These are phyloP conservation scores for Dissophora ornata DNA, from an alignment of 192 early-diverging fungal species.

Conservation along the genomic window DNA sequence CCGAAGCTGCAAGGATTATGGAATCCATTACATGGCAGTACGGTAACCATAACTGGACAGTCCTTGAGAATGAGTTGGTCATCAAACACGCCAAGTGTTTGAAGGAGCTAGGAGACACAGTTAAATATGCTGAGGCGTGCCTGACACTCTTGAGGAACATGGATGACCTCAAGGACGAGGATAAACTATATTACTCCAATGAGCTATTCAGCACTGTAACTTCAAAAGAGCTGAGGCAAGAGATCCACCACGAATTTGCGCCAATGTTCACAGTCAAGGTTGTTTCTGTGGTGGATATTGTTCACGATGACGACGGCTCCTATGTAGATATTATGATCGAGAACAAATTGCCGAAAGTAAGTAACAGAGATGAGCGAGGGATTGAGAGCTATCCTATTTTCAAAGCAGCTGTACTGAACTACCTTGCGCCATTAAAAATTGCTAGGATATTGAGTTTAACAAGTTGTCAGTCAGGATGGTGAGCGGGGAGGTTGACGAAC, in stretches of 20 bases:
- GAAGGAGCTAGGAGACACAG: conserved; percentile 61
- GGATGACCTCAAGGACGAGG: conserved; percentile 56
- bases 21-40: conserved; percentile 69
- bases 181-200: conserved; percentile 57
- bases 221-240: conserved; percentile 38
- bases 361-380: no score
- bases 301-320: conserved; percentile 65
- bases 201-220: conserved; percentile 58
- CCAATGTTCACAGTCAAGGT: conserved; percentile 68
- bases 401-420: no score
- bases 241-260: conserved; percentile 59
- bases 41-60: conserved; percentile 70
- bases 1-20: conserved; percentile 71
- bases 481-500: conserved; percentile 63
- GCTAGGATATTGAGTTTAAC: conserved; percentile 59
- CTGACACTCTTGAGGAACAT: conserved; percentile 64
- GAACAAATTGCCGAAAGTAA: conserved; percentile 69
- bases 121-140: conserved; percentile 61
- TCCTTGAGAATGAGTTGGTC: conserved; percentile 72
- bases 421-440: no score
- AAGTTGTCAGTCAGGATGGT: conserved; percentile 60
- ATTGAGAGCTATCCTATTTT: no score
- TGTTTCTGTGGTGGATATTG: conserved; percentile 66
- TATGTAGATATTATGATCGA: conserved; percentile 64
- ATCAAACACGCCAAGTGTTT: conserved; percentile 75